A percentile compares a stretch with the other conserved stretches of the same genome.
Conservation (phyloP, 2,329 filamentous ascomycete genomes). For the Lachnellula suecica region DNA sequence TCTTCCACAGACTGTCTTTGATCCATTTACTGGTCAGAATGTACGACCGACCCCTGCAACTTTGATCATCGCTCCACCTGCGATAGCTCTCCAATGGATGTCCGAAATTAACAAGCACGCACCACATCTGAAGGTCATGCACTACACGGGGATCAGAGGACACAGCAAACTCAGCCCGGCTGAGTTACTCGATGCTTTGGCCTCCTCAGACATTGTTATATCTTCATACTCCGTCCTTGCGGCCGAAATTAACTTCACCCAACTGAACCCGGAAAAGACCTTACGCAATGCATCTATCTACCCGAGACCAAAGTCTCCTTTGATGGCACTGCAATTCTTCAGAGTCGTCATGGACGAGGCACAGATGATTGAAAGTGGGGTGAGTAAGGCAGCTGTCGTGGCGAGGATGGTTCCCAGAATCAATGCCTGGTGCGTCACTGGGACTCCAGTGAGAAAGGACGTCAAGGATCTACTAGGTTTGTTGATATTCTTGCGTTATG, state of each 20-base stretch:
- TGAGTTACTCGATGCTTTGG: constrained; percentile 44
- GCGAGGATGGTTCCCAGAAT: constrained; percentile 77
- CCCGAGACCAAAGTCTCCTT: constrained; percentile 67
- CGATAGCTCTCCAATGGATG: constrained; percentile 60
- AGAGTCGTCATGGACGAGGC: constrained; percentile 76
- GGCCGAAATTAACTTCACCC: constrained; percentile 75
- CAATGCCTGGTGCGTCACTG: constrained; percentile 90
- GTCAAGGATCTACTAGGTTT: constrained; percentile 78
- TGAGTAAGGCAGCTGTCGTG: constrained; percentile 78
- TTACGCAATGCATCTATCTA: constrained; percentile 65
- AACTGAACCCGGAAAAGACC: constrained; percentile 65
- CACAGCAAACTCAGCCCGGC: constrained; percentile 31
- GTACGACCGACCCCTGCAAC: constrained; percentile 54
- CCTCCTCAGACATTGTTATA: constrained; percentile 57
- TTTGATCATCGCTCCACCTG: constrained; percentile 59
- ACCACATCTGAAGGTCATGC: constrained; percentile 53
- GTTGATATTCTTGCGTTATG: constrained; percentile 75
- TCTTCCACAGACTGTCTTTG: constrained; percentile 21
- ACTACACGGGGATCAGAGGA: constrained; percentile 50
- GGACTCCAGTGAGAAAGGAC: constrained; percentile 82
- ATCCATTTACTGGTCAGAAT: constrained; percentile 41
- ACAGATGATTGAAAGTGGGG: constrained; percentile 90
- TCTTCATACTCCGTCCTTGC: constrained; percentile 72
- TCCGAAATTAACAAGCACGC: constrained; percentile 59
- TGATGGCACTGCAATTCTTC: constrained; percentile 72